Evolutionary conservation across 129 eudicot species (phyloP).

Genomic region (Tagetes patula): DNA sequence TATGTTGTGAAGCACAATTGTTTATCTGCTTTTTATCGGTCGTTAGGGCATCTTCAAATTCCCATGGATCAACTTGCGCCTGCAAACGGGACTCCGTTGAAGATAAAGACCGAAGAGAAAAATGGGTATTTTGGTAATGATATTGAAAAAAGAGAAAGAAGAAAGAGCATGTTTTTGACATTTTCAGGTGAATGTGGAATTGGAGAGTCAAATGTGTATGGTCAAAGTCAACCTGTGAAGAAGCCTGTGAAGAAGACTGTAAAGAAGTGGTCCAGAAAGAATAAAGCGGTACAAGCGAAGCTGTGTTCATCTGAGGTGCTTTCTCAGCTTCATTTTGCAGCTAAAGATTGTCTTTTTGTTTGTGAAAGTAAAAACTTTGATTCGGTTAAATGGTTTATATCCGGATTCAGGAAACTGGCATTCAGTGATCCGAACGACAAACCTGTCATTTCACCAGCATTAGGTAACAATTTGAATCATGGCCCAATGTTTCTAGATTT

Average conservation of each 20-base stretch:
- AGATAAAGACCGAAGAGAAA: conserved; percentile 28
- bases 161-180: conserved; percentile 68
- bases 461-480: conserved; percentile 6
- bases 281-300: conserved; percentile 21
- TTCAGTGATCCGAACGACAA: conserved; percentile 32
- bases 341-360: conserved; percentile 45
- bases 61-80: conserved; percentile 52
- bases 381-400: conserved; percentile 31
- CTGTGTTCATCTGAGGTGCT: conserved; percentile 49
- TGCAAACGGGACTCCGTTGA: conserved; percentile 20
- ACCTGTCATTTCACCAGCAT: conserved; percentile 6
- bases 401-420: conserved; percentile 42
- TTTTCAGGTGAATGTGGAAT: conserved; percentile 29
- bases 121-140: conserved; percentile 23
- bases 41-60: conserved; percentile 55
- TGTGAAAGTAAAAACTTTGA: conserved; percentile 37
- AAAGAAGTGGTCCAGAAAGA: conserved; percentile 42
- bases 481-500: conserved; percentile 28
- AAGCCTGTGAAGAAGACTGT: conserved; percentile 9
- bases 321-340: conserved; percentile 43
- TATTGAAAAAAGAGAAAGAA: conserved; percentile 52
- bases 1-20: conserved; percentile 35
- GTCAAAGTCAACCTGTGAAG: conserved; percentile 22
- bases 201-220: not conserved
- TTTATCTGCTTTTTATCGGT: conserved; percentile 59